Percentiles rank a stretch among this genome's conserved stretches.
Conservation (phyloP, 2,329 filamentous ascomycete genomes). For the Thielaviopsis populi region DNA sequence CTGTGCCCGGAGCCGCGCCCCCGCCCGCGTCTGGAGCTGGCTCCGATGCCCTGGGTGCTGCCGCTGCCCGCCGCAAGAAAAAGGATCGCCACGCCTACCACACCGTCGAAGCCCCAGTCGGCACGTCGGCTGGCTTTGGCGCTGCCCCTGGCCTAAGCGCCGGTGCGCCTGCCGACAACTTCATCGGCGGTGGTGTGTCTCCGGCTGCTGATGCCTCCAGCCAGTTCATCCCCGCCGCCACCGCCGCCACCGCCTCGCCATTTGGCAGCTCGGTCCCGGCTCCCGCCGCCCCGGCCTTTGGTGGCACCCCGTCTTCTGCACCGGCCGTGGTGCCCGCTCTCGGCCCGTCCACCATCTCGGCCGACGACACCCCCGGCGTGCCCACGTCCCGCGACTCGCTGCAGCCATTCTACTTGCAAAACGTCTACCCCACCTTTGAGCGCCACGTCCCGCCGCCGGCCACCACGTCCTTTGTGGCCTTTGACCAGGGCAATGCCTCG, state of each 20-base stretch:
- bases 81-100: slow-evolving; percentile 93
- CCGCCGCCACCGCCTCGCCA: slow-evolving; percentile 14
- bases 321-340: slow-evolving; percentile 22
- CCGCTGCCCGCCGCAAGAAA: slow-evolving; percentile 57
- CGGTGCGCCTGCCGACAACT: slow-evolving; percentile 7
- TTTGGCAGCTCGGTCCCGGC: slow-evolving; percentile 22
- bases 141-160: slow-evolving; percentile 40
- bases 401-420: slow-evolving; percentile 69
- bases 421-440: slow-evolving; percentile 92
- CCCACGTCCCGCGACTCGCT: slow-evolving; percentile 69
- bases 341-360: slow-evolving; percentile 49
- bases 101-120: slow-evolving; percentile 53
- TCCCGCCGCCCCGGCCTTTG: slow-evolving; percentile 18
- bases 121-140: slow-evolving; percentile 54
- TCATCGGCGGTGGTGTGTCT: slow-evolving; percentile 1
- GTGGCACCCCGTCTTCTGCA: slow-evolving; percentile 20
- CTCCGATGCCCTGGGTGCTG: slow-evolving; percentile 25
- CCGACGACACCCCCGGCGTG: slow-evolving; percentile 85
- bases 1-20: slow-evolving; percentile 15
- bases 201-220: slow-evolving; percentile 18
- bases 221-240: slow-evolving; percentile 25
- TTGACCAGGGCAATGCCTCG: slow-evolving; percentile 90
- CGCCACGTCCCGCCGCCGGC: slow-evolving; percentile 82
- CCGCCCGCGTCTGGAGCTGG: not conserved
- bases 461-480: slow-evolving; percentile 77